phyloP scores from a whole-genome alignment of 2,329 filamentous ascomycete species.

The Chrysoporthe puriensis region DNA sequence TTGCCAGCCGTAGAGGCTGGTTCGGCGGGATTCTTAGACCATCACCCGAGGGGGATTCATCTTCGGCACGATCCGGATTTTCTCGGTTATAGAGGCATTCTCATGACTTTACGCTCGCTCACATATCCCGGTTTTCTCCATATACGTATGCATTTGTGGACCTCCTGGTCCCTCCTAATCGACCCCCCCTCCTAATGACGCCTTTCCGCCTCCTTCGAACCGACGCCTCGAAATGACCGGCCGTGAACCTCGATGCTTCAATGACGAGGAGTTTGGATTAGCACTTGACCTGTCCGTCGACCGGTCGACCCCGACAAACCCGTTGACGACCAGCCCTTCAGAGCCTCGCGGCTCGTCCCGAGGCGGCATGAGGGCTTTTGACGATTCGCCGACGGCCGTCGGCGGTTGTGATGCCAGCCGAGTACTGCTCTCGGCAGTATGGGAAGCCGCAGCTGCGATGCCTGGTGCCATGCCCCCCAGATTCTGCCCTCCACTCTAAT shows the following conservation, averaged over 20 bases:
- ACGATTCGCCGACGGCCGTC: neutral
- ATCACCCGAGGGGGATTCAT: constrained; percentile 25
- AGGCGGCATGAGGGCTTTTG: neutral
- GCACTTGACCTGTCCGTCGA: neutral
- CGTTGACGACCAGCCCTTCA: neutral
- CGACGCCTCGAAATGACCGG: constrained; percentile 12
- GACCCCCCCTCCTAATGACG: constrained; percentile 25
- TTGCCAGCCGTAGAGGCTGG: constrained; percentile 17
- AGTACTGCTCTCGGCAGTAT: neutral
- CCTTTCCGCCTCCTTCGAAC: constrained; percentile 15
- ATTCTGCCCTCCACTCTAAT: constrained; percentile 3
- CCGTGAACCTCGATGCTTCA: neutral
- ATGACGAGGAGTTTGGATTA: neutral
- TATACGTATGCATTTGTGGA: constrained; percentile 29
- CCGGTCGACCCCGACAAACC: neutral
- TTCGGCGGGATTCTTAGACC: constrained; percentile 24
- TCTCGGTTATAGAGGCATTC: constrained; percentile 30
- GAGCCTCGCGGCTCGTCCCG: neutral
- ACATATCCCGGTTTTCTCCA: constrained; percentile 28
- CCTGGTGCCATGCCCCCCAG: neutral
- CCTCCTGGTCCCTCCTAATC: constrained; percentile 29
- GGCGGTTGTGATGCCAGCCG: neutral
- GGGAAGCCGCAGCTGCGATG: neutral
- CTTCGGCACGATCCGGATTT: constrained; percentile 28
- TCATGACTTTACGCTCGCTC: constrained; percentile 31